These are phyloP conservation scores for Rubia peregrina DNA, from an alignment of 305 asterid species.

Conservation along the genomic window DNA sequence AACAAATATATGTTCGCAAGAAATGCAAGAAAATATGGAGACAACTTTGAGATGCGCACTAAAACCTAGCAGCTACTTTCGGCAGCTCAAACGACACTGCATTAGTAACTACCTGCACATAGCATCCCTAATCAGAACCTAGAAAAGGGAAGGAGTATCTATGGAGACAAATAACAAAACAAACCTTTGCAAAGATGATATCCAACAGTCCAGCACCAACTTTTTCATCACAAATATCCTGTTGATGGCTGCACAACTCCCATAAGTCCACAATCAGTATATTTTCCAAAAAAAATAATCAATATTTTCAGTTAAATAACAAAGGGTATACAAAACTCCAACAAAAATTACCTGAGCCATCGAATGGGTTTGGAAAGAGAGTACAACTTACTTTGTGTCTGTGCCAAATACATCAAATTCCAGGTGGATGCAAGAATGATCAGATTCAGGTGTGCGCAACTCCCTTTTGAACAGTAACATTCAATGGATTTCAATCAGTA, in stretches of 20 bases:
- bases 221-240: no score
- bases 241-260: no score
- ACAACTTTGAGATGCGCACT: conserved; percentile 49
- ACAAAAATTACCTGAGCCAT: no score
- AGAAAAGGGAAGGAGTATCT: no score
- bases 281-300: no score
- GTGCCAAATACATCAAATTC: conserved; percentile 72
- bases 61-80: conserved; percentile 49
- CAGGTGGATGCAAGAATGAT: conserved; percentile 77
- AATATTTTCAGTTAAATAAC: no score
- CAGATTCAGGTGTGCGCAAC: conserved; percentile 66
- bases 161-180: no score
- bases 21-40: not conserved
- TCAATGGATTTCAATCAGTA: conserved; percentile 24
- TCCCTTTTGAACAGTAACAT: conserved; percentile 64
- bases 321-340: no score
- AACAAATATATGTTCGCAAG: no score
- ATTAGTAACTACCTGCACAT: conserved; percentile 52
- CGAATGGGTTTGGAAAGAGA: not conserved
- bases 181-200: no score
- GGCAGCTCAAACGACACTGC: conserved; percentile 70
- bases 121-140: not conserved
- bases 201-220: no score
- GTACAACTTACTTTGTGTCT: conserved; percentile 42
- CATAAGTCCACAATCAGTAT: no score